Evolutionary conservation across 257 asterid species (phyloP).

Genomic region (Solanum ossicruentum): DNA sequence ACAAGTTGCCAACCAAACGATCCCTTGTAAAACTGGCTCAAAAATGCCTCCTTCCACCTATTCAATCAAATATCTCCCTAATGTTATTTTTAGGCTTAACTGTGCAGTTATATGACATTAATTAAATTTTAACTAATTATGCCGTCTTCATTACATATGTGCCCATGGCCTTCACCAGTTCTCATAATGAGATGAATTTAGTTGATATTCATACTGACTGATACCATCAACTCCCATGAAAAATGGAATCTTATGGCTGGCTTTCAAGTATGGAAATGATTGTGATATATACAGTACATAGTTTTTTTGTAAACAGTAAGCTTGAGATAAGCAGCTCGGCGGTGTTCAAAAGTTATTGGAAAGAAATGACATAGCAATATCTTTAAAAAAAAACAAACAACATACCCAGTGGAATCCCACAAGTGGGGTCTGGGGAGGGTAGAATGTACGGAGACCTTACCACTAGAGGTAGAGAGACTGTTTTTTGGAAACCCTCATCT

Average conservation of each 20-base stretch:
- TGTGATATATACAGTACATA: not conserved
- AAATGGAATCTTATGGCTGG: not conserved
- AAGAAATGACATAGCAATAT: not conserved
- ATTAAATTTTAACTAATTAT: not conserved
- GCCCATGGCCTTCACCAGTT: not conserved
- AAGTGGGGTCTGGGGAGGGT: too few relatives aligned
- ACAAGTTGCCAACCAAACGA: too few relatives aligned
- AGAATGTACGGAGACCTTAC: too few relatives aligned
- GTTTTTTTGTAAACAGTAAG: not conserved
- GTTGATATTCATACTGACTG: not conserved
- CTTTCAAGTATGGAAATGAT: not conserved
- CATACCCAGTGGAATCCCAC: too few relatives aligned
- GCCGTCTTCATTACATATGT: not conserved
- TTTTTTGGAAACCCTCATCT: too few relatives aligned
- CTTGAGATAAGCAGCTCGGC: not conserved
- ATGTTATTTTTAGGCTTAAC: not conserved
- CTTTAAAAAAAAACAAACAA: too few relatives aligned
- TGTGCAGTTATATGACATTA: not conserved
- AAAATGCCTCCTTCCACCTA: not conserved
- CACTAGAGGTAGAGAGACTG: too few relatives aligned
- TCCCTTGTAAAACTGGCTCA: not conserved
- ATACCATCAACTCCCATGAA: not conserved
- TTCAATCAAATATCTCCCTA: not conserved
- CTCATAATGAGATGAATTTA: not conserved
- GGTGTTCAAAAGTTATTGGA: not conserved